Percentiles rank a stretch among this genome's conserved stretches.
Evolutionary conservation across 345 rosid genomes (phyloP).

Genomic region (Streptanthus diversifolius): DNA sequence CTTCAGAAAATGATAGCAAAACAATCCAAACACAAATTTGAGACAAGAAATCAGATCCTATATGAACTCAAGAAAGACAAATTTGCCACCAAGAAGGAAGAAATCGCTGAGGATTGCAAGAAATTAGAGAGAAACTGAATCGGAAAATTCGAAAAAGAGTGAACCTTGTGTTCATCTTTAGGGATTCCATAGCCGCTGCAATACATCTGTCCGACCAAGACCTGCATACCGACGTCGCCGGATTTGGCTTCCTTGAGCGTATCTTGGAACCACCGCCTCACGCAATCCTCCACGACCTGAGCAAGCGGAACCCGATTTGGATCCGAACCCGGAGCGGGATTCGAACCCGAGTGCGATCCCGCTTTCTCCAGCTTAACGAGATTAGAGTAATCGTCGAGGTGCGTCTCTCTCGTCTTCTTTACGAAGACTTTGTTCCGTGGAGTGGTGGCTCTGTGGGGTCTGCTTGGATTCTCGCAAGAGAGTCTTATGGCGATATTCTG

Average conservation of each 20-base stretch:
- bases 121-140: too few relatives aligned
- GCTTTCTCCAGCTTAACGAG: slow-evolving; percentile 43
- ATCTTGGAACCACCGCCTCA: slow-evolving; percentile 70
- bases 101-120: neutral
- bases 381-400: slow-evolving; percentile 28
- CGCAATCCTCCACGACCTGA: slow-evolving; percentile 67
- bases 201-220: slow-evolving; percentile 88
- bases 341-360: slow-evolving; percentile 39
- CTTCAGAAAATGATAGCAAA: too few relatives aligned
- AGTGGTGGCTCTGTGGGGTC: slow-evolving; percentile 34
- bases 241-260: slow-evolving; percentile 69
- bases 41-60: neutral
- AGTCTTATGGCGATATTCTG: slow-evolving; percentile 43
- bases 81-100: too few relatives aligned
- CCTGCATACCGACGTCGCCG: slow-evolving; percentile 72
- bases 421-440: slow-evolving; percentile 28
- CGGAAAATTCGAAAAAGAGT: neutral
- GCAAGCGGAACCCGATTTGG: slow-evolving; percentile 52
- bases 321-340: slow-evolving; percentile 32
- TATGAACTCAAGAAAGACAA: too few relatives aligned
- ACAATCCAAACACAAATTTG: neutral
- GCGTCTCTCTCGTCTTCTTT: slow-evolving; percentile 30
- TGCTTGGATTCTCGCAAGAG: slow-evolving; percentile 42
- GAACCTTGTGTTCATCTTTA: slow-evolving; percentile 66
- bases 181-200: slow-evolving; percentile 70